These are phyloP conservation scores for Plasmodium gallinaceum DNA, from an alignment of 169 alveolate genomes.

Conservation along the genomic window DNA sequence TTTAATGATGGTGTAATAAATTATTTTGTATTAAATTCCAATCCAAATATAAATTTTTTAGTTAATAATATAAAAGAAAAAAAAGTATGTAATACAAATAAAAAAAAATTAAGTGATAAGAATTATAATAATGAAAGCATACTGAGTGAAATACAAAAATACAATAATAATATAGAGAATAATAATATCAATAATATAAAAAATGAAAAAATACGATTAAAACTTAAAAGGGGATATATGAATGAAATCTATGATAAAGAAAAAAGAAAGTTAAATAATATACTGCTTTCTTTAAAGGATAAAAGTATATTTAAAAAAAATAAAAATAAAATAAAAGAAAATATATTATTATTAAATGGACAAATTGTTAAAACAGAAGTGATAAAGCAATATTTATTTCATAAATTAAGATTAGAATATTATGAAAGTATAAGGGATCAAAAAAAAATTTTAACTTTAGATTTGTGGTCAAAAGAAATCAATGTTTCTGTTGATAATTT, in stretches of 20 bases:
- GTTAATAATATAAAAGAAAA: not conserved
- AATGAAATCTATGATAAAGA: slow-evolving; percentile 64
- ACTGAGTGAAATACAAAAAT: not conserved
- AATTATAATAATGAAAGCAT: not conserved
- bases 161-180: not conserved
- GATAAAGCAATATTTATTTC: slow-evolving; percentile 50
- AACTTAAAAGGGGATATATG: slow-evolving; percentile 57
- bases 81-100: not conserved
- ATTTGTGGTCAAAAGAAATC: slow-evolving; percentile 75
- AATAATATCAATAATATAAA: not conserved
- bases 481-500: slow-evolving; percentile 64
- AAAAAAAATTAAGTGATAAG: not conserved
- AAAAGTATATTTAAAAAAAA: slow-evolving; percentile 45
- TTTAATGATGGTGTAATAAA: slow-evolving; percentile 60
- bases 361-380: slow-evolving; percentile 53
- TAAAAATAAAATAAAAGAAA: slow-evolving; percentile 32
- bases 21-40: slow-evolving; percentile 34
- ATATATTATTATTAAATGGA: slow-evolving; percentile 61
- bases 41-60: slow-evolving; percentile 44
- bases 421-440: slow-evolving; percentile 74
- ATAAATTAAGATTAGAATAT: slow-evolving; percentile 70
- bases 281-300: slow-evolving; percentile 38
- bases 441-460: slow-evolving; percentile 58
- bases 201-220: slow-evolving; percentile 25
- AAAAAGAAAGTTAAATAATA: slow-evolving; percentile 24